These are phyloP conservation scores for Vitellaria paradoxa DNA, from an alignment of 179 eudicot genomes.

Conservation along the genomic window DNA sequence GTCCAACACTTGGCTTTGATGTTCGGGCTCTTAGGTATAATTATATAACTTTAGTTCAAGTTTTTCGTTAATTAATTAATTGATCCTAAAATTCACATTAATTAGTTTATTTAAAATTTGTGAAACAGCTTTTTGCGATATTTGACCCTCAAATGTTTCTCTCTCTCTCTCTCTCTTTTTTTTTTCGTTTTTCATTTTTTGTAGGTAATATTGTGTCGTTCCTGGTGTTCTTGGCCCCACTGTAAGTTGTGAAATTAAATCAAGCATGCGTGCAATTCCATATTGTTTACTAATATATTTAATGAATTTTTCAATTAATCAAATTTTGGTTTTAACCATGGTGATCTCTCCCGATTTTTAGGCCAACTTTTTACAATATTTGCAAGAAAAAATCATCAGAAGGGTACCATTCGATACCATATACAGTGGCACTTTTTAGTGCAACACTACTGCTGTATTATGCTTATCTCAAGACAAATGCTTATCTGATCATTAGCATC, in stretches of 20 bases:
- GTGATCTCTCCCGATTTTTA: conserved; percentile 13
- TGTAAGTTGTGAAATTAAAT: conserved; percentile 34
- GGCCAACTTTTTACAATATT: conserved; percentile 73
- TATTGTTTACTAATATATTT: no score
- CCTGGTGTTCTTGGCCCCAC: conserved; percentile 75
- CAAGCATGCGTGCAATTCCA: no score
- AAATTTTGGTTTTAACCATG: no score
- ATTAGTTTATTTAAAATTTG: no score
- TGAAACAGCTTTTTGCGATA: no score
- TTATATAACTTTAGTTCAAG: background rate
- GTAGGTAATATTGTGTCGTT: conserved; percentile 67
- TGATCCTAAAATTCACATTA: no score
- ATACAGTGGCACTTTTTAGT: conserved; percentile 66
- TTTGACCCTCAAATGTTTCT: background rate
- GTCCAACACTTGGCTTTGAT: conserved; percentile 25
- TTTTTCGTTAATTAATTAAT: background rate
- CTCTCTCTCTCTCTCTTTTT: background rate
- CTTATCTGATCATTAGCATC: conserved; percentile 55
- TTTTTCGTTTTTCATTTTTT: background rate
- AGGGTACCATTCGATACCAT: conserved; percentile 68
- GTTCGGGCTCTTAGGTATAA: conserved; percentile 34
- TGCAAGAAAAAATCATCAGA: conserved; percentile 76
- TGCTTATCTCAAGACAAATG: conserved; percentile 53
- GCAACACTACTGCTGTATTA: conserved; percentile 59
- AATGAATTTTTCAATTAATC: no score